Evolutionary conservation across 495 filamentous ascomycete species (phyloP).

Genomic region (Hyaloscypha variabilis): DNA sequence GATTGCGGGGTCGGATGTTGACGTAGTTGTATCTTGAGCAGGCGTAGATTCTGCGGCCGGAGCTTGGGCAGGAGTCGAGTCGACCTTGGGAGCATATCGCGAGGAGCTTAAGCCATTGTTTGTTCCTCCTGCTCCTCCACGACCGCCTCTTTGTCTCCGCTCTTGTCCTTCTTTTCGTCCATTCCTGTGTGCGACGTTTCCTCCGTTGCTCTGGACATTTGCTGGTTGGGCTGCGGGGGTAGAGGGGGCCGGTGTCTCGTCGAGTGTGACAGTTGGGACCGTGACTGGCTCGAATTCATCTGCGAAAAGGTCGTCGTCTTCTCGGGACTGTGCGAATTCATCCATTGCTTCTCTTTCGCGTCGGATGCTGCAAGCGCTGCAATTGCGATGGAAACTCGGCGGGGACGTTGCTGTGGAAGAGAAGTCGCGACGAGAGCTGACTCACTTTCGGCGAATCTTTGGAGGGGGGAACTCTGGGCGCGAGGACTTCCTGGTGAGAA

Average conservation of each 20-base stretch:
- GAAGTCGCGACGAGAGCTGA: neutral
- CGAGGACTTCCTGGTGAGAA: neutral
- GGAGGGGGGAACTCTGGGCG: neutral
- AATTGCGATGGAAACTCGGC: neutral
- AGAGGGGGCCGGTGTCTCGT: constrained; percentile 19
- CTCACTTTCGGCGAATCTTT: neutral
- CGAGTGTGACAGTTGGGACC: constrained; percentile 33
- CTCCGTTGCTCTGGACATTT: neutral
- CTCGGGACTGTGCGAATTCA: constrained; percentile 67
- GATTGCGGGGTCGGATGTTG: neutral
- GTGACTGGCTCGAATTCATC: constrained; percentile 70
- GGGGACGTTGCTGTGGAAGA: neutral
- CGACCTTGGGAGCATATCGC: constrained; percentile 18
- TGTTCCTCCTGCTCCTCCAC: constrained; percentile 29
- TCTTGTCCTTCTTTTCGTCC: constrained; percentile 3
- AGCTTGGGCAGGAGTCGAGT: neutral
- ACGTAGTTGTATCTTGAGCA: constrained; percentile 1
- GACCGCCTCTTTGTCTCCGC: constrained; percentile 30
- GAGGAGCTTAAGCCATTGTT: constrained; percentile 14
- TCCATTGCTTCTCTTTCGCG: constrained; percentile 33
- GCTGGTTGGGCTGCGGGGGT: neutral
- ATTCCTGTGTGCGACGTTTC: neutral
- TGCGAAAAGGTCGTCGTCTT: constrained; percentile 69
- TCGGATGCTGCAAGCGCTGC: neutral
- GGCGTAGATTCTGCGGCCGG: constrained; percentile 3